Conservation (phyloP, 2,329 filamentous ascomycete species). For the Aureobasidium leucospermi region DNA sequence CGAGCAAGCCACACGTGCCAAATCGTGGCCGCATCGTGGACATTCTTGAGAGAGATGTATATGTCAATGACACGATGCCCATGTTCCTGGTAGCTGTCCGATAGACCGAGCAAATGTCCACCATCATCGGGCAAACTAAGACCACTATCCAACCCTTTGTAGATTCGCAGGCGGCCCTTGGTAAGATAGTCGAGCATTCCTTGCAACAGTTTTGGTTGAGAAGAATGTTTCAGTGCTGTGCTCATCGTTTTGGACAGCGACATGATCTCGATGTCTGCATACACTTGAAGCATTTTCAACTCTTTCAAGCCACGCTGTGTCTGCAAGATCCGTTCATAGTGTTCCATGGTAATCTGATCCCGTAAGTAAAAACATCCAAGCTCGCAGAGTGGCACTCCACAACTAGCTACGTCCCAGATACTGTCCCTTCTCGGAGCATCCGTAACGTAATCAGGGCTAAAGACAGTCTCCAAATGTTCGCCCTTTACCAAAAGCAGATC, state of each 20-base stretch:
- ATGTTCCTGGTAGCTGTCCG: constrained; percentile 1
- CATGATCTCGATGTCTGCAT: constrained; percentile 15
- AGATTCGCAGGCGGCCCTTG: constrained; percentile 13
- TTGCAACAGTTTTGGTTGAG: constrained; percentile 11
- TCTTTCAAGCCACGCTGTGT: constrained; percentile 15
- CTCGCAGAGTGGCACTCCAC: constrained; percentile 12
- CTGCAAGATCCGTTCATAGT: constrained; percentile 14
- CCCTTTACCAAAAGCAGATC: constrained; percentile 6
- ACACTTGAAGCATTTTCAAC: constrained; percentile 15
- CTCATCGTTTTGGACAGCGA: constrained; percentile 6
- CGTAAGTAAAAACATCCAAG: constrained; percentile 14
- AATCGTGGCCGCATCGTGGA: constrained; percentile 14
- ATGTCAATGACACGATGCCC: constrained; percentile 8
- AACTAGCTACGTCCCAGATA: constrained; percentile 15
- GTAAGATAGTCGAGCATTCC: constrained; percentile 14
- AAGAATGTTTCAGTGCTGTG: constrained; percentile 10
- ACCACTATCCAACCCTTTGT: constrained; percentile 16
- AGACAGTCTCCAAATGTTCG: background rate
- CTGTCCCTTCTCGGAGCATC: constrained; percentile 7
- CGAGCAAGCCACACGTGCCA: constrained; percentile 17
- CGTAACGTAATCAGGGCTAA: constrained; percentile 10
- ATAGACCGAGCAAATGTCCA: constrained; percentile 16
- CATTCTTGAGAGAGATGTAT: constrained; percentile 16
- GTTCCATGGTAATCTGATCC: constrained; percentile 14
- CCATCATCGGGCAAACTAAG: constrained; percentile 16